Percentiles rank a stretch among this genome's conserved stretches.
phyloP scores from a whole-genome alignment of 257 asterid species.

The Ilex asprella region DNA sequence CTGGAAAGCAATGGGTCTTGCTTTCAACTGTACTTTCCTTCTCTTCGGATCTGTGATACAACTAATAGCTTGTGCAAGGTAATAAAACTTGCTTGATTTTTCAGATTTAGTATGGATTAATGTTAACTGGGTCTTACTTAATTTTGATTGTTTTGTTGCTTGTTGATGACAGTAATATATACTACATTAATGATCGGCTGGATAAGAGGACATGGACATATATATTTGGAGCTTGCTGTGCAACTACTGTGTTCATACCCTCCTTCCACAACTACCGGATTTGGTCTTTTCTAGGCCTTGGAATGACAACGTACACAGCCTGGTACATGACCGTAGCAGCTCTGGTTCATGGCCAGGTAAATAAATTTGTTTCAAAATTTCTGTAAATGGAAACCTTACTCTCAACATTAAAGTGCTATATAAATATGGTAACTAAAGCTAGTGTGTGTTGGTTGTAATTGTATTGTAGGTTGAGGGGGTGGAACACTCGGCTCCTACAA shows the following conservation, averaged over 20 bases:
- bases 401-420: no score
- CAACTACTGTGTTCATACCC: slow-evolving; percentile 95
- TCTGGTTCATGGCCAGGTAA: slow-evolving; percentile 81
- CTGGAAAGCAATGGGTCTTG: slow-evolving; percentile 94
- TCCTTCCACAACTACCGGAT: slow-evolving; percentile 91
- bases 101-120: neutral
- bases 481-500: slow-evolving; percentile 67
- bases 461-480: slow-evolving; percentile 55
- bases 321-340: slow-evolving; percentile 86
- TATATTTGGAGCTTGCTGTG: slow-evolving; percentile 98
- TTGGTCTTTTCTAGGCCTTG: slow-evolving; percentile 95
- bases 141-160: neutral
- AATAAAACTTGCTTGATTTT: slow-evolving; percentile 1
- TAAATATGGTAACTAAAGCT: no score
- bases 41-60: slow-evolving; percentile 96
- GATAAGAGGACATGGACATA: slow-evolving; percentile 99
- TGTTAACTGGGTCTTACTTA: no score
- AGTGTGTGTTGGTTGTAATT: neutral
- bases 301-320: slow-evolving; percentile 96
- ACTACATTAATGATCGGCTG: slow-evolving; percentile 82
- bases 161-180: slow-evolving; percentile 56
- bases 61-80: slow-evolving; percentile 98
- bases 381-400: neutral
- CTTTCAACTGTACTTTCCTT: slow-evolving; percentile 95
- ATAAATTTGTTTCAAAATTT: neutral